Conservation (phyloP, 352 stramenopile species). For the Thalassiosira allenii region DNA sequence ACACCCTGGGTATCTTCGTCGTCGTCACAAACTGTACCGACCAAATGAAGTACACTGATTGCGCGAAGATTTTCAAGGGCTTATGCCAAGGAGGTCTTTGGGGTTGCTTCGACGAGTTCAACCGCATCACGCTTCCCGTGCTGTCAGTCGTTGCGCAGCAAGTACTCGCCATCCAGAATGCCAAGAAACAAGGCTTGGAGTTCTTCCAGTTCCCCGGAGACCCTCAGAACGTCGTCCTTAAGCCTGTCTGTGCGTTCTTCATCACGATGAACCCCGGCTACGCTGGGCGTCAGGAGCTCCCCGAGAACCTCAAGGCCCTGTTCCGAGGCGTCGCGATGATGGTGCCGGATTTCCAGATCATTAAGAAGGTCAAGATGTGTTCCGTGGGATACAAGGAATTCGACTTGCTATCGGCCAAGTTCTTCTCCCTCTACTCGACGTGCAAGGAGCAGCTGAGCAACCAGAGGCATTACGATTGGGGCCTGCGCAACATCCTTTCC, state of each 20-base stretch:
- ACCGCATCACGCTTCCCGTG: constrained; percentile 96
- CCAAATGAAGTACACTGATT: constrained; percentile 98
- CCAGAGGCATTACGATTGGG: constrained; percentile 97
- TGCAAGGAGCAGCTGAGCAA: constrained; percentile 95
- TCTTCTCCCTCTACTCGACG: constrained; percentile 94
- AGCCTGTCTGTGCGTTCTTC: constrained; percentile 96
- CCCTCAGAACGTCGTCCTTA: constrained; percentile 95
- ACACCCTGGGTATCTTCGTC: constrained; percentile 95
- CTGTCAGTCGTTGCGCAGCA: constrained; percentile 97
- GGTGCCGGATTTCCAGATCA: constrained; percentile 96
- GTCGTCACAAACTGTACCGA: constrained; percentile 98
- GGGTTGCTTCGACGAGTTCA: constrained; percentile 99
- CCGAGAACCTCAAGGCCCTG: constrained; percentile 98
- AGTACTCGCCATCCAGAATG: constrained; percentile 97
- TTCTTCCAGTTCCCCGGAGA: constrained; percentile 98
- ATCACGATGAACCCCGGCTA: constrained; percentile 99
- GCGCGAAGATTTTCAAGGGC: constrained; percentile 98
- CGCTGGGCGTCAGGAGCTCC: constrained; percentile 96
- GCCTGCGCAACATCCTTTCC: constrained; percentile 94
- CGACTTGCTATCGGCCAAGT: constrained; percentile 94
- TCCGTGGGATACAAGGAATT: constrained; percentile 96
- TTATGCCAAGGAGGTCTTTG: constrained; percentile 96
- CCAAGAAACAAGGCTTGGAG: constrained; percentile 94
- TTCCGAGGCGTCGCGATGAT: constrained; percentile 97
- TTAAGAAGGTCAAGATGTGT: constrained; percentile 98